Evolutionary conservation across 371 early-diverging fungal species (phyloP).

Genomic region (Mortierella sp.): DNA sequence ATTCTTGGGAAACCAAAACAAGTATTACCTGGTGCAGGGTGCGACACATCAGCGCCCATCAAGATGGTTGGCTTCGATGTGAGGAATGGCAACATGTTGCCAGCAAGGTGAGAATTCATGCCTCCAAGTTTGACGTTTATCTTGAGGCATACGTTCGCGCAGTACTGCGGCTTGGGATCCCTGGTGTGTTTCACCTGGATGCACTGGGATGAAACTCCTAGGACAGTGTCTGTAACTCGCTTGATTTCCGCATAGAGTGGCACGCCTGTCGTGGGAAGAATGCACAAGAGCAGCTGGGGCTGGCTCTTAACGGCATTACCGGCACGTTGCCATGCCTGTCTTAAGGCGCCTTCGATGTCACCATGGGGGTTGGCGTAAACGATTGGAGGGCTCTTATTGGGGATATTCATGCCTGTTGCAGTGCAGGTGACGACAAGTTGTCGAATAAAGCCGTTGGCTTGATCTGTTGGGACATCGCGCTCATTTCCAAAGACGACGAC

Average conservation of each 20-base stretch:
- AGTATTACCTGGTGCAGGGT: slow-evolving; percentile 69
- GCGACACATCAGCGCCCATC: slow-evolving; percentile 90
- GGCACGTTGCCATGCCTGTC: slow-evolving; percentile 75
- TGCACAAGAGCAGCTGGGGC: slow-evolving; percentile 85
- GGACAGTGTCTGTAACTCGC: slow-evolving; percentile 90
- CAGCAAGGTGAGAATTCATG: slow-evolving; percentile 57
- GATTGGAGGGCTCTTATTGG: slow-evolving; percentile 57
- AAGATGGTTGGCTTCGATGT: slow-evolving; percentile 78
- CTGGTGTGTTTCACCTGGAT: slow-evolving; percentile 82
- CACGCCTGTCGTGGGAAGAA: slow-evolving; percentile 88
- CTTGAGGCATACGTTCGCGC: slow-evolving; percentile 77
- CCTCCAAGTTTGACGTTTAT: slow-evolving; percentile 84
- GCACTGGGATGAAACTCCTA: slow-evolving; percentile 95
- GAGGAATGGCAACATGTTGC: slow-evolving; percentile 66
- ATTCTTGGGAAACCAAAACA: background rate
- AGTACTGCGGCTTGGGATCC: slow-evolving; percentile 74
- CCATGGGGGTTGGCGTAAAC: slow-evolving; percentile 77
- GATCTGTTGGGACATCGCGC: slow-evolving; percentile 41
- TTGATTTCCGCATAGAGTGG: slow-evolving; percentile 95
- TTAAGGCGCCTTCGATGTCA: slow-evolving; percentile 70
- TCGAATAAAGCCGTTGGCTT: slow-evolving; percentile 68
- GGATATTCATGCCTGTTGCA: slow-evolving; percentile 70
- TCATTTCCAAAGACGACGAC: slow-evolving; percentile 75
- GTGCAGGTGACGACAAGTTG: slow-evolving; percentile 63
- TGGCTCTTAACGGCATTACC: slow-evolving; percentile 76